phyloP scores from a whole-genome alignment of 441 rosid species.

The Corymbia calophylla region DNA sequence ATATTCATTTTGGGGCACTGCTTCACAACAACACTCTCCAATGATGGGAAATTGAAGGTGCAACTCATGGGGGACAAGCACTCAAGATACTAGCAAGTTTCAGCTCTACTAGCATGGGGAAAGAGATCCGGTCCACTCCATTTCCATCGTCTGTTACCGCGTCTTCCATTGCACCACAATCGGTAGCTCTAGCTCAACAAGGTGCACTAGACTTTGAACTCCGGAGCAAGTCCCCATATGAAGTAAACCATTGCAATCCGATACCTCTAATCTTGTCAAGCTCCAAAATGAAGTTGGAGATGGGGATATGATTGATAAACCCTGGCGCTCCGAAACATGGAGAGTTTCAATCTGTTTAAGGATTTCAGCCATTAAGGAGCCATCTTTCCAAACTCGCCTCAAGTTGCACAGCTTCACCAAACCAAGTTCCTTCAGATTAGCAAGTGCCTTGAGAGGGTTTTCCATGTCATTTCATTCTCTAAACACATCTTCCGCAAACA shows the following conservation, averaged over 20 bases:
- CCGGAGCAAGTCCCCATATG: background rate
- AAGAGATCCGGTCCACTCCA: background rate
- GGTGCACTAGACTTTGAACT: background rate
- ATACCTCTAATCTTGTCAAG: too few relatives aligned
- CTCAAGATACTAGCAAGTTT: background rate
- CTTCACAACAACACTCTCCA: background rate
- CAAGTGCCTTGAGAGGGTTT: background rate
- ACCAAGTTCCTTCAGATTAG: background rate
- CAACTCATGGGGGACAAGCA: background rate
- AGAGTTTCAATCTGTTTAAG: background rate
- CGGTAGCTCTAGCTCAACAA: background rate
- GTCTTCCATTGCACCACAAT: background rate
- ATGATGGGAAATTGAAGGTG: background rate
- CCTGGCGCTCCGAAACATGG: background rate
- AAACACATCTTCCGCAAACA: background rate
- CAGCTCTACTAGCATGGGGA: background rate
- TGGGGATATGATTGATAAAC: background rate
- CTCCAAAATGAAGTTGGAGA: background rate
- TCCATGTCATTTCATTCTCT: too few relatives aligned
- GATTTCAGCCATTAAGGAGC: background rate
- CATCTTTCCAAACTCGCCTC: background rate
- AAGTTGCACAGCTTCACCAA: background rate
- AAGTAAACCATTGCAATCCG: background rate
- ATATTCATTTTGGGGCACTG: background rate
- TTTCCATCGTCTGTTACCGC: background rate